Evolutionary conservation across 306 rosid genomes (phyloP), one percentile per base, ranked within the genome.

Genomic region (Inga oerstediana): DNA sequence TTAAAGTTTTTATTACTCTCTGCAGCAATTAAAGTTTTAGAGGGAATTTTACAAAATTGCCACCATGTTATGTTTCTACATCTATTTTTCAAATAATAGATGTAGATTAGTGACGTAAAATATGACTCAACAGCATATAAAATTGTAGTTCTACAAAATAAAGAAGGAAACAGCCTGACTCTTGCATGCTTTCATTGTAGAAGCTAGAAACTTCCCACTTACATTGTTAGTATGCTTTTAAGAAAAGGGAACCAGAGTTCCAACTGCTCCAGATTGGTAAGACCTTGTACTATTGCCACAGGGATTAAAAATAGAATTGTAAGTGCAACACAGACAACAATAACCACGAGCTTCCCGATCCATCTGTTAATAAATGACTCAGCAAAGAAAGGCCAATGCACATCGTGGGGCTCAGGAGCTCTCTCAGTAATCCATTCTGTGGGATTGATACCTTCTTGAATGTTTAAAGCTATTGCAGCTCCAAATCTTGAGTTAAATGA

Each of bases 371-470:
- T 24, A 80, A 90, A 90, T 19, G 98, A 88, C 30, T 89, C 77
- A 16, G 94, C 83, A 80, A 94, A 94, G 88, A 91, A 91, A 74
- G 94, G 88, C 98, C 97, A 94, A 85, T 92, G 78, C 75, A 94
- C 94, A 67, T 92, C 97, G n/a, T 64, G 85, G 51, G 97, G 98
- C 74, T 94, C 97, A 0, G 98, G 97, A 78, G 97, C 96, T 82
- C 81, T 82, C 91, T 92, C 98, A 10, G 97, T 88, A 77, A 89
- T 41, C 98, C 98, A 92, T 81, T 94, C 91, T 6, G 90, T 92
- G 56, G 98, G 98, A 73, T 92, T 87, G 61, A 87, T 79, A 70
- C 96, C 90, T 89, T 94, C 97, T 84, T 87, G 97, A 70, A 92
- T 91, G 85, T 85, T 88, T 48, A 89, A 74, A 70, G 96, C 92